Conservation (phyloP, 2,329 filamentous ascomycete species). For the Ceratocystis lukuohia region DNA sequence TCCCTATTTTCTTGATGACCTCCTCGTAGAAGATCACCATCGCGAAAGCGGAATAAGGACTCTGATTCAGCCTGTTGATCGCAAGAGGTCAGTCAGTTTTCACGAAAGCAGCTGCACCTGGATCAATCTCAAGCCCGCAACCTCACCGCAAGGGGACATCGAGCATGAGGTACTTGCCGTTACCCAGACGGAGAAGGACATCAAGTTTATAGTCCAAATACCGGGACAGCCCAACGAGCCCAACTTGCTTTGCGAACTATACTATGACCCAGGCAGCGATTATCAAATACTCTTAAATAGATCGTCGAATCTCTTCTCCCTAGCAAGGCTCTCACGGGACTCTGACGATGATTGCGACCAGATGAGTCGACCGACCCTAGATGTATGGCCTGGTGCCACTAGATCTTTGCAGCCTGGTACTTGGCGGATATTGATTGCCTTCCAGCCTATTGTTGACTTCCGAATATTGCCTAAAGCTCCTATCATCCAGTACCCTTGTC, state of each 20-base stretch:
- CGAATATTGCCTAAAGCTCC: constrained; percentile 3
- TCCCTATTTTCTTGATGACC: not conserved
- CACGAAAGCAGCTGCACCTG: not conserved
- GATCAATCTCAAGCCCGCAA: not conserved
- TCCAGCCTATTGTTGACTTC: not conserved
- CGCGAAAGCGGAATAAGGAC: not conserved
- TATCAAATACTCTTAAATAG: not conserved
- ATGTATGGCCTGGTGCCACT: not conserved
- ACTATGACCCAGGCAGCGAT: constrained; percentile 5
- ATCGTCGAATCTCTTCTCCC: not conserved
- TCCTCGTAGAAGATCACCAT: not conserved
- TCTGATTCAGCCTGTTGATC: not conserved
- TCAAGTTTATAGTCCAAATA: constrained; percentile 4
- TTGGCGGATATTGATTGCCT: not conserved
- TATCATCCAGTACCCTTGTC: not conserved
- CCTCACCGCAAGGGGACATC: not conserved
- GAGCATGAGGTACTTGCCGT: not conserved
- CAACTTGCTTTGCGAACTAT: not conserved
- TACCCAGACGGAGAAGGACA: not conserved
- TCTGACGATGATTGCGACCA: not conserved
- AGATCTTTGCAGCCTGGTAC: not conserved
- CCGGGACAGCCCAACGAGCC: not conserved
- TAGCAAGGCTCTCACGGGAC: not conserved
- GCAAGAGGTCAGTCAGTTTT: not conserved
- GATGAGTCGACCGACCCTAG: not conserved